These are phyloP conservation scores for Ceratocystis eucalypticola DNA, from an alignment of 2,329 filamentous ascomycete species.

Conservation along the genomic window DNA sequence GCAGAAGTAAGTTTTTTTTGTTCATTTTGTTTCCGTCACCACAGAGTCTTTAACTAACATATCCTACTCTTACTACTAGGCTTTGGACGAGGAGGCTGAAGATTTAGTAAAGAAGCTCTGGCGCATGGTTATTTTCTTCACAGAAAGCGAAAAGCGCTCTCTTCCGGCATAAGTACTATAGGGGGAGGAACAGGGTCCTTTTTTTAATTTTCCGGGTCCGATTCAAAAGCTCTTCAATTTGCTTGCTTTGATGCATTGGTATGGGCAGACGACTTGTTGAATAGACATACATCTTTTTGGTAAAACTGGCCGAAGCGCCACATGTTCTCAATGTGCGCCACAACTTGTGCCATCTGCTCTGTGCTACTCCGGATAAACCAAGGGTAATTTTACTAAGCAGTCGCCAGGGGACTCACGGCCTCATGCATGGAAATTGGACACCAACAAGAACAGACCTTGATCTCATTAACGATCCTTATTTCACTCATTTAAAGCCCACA, in stretches of 20 bases:
- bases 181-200: neutral
- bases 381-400: neutral
- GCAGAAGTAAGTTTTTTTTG: slow-evolving; percentile 51
- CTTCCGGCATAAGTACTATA: slow-evolving; percentile 46
- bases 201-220: neutral
- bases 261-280: neutral
- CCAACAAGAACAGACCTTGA: neutral
- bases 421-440: neutral
- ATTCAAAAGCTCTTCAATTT: neutral
- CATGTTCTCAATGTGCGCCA: neutral
- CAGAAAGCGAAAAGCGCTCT: slow-evolving; percentile 82
- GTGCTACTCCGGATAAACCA: neutral
- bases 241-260: neutral
- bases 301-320: neutral
- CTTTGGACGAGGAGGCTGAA: slow-evolving; percentile 88
- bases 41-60: neutral
- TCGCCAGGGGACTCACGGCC: neutral
- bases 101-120: slow-evolving; percentile 91
- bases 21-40: neutral
- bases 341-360: neutral
- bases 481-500: neutral
- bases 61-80: slow-evolving; percentile 33
- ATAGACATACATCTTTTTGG: neutral
- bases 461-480: neutral
- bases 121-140: slow-evolving; percentile 97